Evolutionary conservation across 306 rosid genomes (phyloP), one percentile per base, ranked within the genome.

Genomic region (Cyclanthera cordifolia): DNA sequence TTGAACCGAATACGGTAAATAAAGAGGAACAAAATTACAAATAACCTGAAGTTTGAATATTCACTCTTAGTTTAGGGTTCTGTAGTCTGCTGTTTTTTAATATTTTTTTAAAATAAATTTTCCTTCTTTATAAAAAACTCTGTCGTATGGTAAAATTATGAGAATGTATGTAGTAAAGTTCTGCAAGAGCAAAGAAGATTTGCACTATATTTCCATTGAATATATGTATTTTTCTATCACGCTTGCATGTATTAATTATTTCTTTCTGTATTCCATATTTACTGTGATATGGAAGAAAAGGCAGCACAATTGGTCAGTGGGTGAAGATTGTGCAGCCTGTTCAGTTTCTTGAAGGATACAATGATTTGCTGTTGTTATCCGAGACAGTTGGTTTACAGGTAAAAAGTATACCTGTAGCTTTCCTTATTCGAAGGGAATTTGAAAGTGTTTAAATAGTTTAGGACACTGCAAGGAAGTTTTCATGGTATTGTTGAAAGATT

Each of bases 371-470:
- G 65, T 77, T 89, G 68, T 70, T 89, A 78, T 47, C 98, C 77
- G 78, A 87, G 77, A 85, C 98, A 63, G 88, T 93, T 47, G 96
- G 98, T 69, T 84, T 93, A 77, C 96, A 87, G 98, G 98, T 89
- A 80, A 77, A 78, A 68, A 51, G n/a, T 11, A 0, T 28, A 20
- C n/a, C 53, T 12, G 32, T n/a, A 32, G 43, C 70, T 64, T 39
- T 21, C 17, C 69, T 37, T 43, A 21, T 0, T 10, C 8, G 8
- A 27, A 63, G 32, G 13, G 19, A 10, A 63, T 21, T 17, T 63
- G 69, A 41, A 63, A 27, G 61, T 55, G 64, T 56, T 54, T 54
- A 12, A 54, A 28, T 56, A 28, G 12, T 56, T 56, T 5, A 25
- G 64, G 41, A 28, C 16, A 56, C 6, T 56, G 16, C 41, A 56